Base-by-base conservation (phyloP, 192 early-diverging fungal species). In the Backusella luteola region DNA sequence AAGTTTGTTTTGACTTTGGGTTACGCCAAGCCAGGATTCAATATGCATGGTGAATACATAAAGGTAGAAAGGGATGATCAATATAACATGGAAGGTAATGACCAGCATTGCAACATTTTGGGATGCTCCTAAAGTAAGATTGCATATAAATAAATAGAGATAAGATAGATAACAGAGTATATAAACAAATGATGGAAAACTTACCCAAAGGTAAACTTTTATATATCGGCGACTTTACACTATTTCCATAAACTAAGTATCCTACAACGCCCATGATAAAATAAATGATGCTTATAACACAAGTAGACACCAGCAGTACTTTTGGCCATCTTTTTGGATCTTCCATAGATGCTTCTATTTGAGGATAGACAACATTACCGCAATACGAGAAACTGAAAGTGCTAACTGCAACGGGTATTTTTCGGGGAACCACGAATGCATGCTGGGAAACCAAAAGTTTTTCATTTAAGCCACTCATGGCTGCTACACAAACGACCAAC, bases 301-400 rank as follows among this genome's bases (percentile, higher is more conserved):
- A 73, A 76, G 93, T 88, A 53, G 90, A 81, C 2, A 87, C 84
- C 17, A 87, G 81, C 36, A 94, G 80, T 29, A 94, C 93, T 78
- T 86, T 87, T n/a, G 88, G 86, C 83, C 93, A 96, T 76, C 89
- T 80, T 23, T 80, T 41, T 9, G 93, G 93, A 42, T 89, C 83
- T 56, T 84, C 80, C 95, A 96, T 94, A 53, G 90, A 88, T 29
- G 86, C 89, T 77, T 96, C 93, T 44, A 96, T 87, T 74, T 96
- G 94, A 15, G 94, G 91, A 81, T 94, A 95, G 15, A 93, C 90
- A 29, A 91, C 93, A 67, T 94, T 93, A 46, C 94, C 94, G 4
- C 91, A 87, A 71, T 91, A 96, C 73, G 92, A 93, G 79, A 96
- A 94, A 23, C 88, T 88, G 78, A 96, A 90, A 0, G 92, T 93